These are phyloP conservation scores for Aureobasidium sp. DNA, from an alignment of 2,329 filamentous ascomycete species.

Conservation along the genomic window DNA sequence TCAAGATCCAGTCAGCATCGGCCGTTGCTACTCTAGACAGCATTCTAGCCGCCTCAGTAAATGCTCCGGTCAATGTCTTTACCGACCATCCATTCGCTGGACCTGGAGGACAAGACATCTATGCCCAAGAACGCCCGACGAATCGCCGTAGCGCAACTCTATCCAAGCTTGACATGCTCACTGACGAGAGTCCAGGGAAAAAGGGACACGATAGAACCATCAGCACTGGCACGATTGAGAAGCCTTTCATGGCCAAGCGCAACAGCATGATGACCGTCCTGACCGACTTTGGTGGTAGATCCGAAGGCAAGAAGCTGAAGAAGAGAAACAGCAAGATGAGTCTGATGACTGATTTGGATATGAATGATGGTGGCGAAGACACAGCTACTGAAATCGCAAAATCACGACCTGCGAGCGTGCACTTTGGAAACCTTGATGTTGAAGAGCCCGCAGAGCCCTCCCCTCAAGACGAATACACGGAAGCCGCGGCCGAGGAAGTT, in stretches of 20 bases:
- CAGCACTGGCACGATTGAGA: constrained; percentile 17
- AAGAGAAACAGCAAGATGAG: constrained; percentile 30
- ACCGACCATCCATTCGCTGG: constrained; percentile 82
- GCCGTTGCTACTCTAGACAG: constrained; percentile 84
- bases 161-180: neutral
- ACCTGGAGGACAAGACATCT: constrained; percentile 66
- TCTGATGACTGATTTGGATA: constrained; percentile 21
- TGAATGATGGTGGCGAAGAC: constrained; percentile 18
- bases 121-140: constrained; percentile 44
- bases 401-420: constrained; percentile 2
- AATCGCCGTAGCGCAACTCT: constrained; percentile 21
- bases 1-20: constrained; percentile 63
- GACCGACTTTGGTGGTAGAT: constrained; percentile 22
- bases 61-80: constrained; percentile 83
- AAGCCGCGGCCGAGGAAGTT: constrained; percentile 23
- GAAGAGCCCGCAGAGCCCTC: neutral
- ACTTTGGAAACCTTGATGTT: neutral
- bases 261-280: constrained; percentile 29
- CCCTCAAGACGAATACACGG: constrained; percentile 5
- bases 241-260: constrained; percentile 21
- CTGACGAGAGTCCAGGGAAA: neutral
- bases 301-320: constrained; percentile 27
- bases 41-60: constrained; percentile 82
- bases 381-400: constrained; percentile 1
- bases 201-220: constrained; percentile 13